Base-by-base conservation (phyloP, 2,329 filamentous ascomycete species). In the Xylariomycetidae sp. region DNA sequence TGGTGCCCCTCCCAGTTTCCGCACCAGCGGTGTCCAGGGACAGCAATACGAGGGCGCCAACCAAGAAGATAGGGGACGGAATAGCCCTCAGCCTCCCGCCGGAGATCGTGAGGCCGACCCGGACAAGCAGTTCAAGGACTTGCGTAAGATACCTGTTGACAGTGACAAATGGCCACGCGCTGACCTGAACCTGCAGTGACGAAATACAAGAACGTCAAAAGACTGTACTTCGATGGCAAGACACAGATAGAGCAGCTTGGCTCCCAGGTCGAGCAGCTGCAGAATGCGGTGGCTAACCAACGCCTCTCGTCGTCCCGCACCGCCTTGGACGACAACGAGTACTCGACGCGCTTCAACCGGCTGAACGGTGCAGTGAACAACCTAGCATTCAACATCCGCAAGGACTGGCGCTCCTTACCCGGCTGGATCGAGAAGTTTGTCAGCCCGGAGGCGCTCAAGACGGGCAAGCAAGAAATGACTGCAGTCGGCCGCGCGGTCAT, bases 121-220 rank as follows among this genome's bases (percentile, higher is more conserved):
- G 3, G 73, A 77, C 16, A 76, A 76, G 53, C 61, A 66, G 25
- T 68, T 74, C 39, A 77, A 77, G 42, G 73, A 77, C 34, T 53
- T 79, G 28, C 56, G 74, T 78, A 65, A 43, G 67, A 59, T 23
- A 38, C 39, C 17, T 42, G 9, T 13, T 32, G 4, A 27, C 16
- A 29, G 39, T 26, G 13, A 10, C 13, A 15, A 14, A 16, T 20
- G 24, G 32, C 30, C 40, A 37, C 19, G n/a, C 34, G 25, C 49
- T 57, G 20, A 76, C 41, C 49, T 58, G 35, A 19, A 19, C 28
- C n/a, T 39, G 32, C 44, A 95, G 89, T 92, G 53, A 79, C 78
- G 47, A 98, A 98, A 65, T 98, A 98, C 59, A 93, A 93, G 59
- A 95, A 95, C 56, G 90, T 98, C 37, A 98, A 98, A 67, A 81